A percentile compares a stretch with the other conserved stretches of the same genome.
These are phyloP conservation scores for Penicillium cinerascens DNA, from an alignment of 495 filamentous ascomycete species.

Conservation along the genomic window DNA sequence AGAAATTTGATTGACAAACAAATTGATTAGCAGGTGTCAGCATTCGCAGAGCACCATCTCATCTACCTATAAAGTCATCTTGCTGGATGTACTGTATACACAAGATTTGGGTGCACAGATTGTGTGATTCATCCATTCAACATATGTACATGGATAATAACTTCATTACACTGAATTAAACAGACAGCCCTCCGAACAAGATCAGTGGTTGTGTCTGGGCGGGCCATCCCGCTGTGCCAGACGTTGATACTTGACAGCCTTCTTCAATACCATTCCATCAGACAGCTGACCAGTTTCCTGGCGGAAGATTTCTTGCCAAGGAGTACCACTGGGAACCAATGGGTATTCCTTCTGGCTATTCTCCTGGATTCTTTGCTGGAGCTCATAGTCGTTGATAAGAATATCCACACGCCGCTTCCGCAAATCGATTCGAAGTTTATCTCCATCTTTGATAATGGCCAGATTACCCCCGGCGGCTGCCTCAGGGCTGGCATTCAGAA, in stretches of 20 bases:
- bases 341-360: constrained; percentile 28
- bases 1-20: neutral
- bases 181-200: neutral
- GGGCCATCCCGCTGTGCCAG: constrained; percentile 44
- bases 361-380: constrained; percentile 59
- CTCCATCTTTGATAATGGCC: constrained; percentile 51
- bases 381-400: constrained; percentile 54
- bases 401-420: constrained; percentile 52
- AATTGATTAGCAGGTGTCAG: too few relatives aligned
- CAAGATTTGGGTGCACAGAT: too few relatives aligned
- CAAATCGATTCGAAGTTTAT: constrained; percentile 54
- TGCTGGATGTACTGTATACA: too few relatives aligned
- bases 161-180: neutral
- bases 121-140: neutral
- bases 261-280: constrained; percentile 51
- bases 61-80: neutral
- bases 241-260: constrained; percentile 50
- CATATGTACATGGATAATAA: neutral
- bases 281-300: constrained; percentile 48
- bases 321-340: constrained; percentile 28
- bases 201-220: constrained; percentile 52
- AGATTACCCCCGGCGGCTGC: constrained; percentile 59
- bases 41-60: too few relatives aligned
- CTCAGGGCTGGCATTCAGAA: constrained; percentile 56
- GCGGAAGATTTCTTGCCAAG: constrained; percentile 52